Evolutionary conservation across 2,329 filamentous ascomycete species (phyloP), one percentile per base, ranked within the genome.

Genomic region (Pleomassaria siparia): DNA sequence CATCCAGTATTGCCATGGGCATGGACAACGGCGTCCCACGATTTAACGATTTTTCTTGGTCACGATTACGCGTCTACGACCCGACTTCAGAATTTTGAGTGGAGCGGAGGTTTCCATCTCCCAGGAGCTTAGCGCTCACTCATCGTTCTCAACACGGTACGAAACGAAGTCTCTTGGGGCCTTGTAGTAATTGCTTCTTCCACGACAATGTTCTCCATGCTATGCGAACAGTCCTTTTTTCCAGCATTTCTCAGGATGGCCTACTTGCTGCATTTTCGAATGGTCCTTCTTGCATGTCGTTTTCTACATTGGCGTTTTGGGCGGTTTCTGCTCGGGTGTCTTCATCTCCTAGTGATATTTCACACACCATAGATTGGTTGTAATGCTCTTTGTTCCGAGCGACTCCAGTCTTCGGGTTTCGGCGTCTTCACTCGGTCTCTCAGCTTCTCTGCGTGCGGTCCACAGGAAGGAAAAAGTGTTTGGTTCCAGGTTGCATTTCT

Each of bases 11-110:
- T 7, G 4, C 13, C 18, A 10, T n/a, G 22, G 24, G 16, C 15
- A 39, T 16, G 12, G 24, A 33, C 33, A 28, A 24, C 7, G 37
- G 44, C 37, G n/a, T 46, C 37, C 46, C 35, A 40, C 40, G 46
- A 57, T 56, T 41, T 63, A 49, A 70, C 65, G 64, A 70, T 62
- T 70, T 57, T 69, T 45, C 52, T 55, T 65, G 59, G 59, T 60
- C 59, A 69, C 58, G 63, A 69, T 59, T 51, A 58, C 53, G 58
- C 60, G 57, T 51, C 67, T 58, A 69, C 63, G 63, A 65, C 58
- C 61, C 58, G 44, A 57, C 32, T n/a, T n/a, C 47, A 59, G 63
- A 63, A 47, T 22, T 49, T 43, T 29, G 50, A 62, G 64, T 67
- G 67, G 64, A 70, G 64, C 64, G 63, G 64, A 63, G 50, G 64